Percentiles rank a stretch among this genome's conserved stretches.
phyloP scores from a whole-genome alignment of 768 basidiomycete genomes.

The Inosperma sp. region DNA sequence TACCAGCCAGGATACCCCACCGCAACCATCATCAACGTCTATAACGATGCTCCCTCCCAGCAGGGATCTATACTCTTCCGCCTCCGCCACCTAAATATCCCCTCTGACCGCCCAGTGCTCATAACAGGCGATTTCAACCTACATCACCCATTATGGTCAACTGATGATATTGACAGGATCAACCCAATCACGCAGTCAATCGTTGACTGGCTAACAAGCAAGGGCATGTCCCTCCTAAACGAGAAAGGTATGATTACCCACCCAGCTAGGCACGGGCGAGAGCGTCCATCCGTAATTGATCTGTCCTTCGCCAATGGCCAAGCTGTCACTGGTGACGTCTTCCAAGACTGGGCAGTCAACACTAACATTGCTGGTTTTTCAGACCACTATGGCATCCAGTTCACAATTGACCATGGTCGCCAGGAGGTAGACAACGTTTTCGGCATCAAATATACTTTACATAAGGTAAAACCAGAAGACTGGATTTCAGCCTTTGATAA shows the following conservation, averaged over 20 bases:
- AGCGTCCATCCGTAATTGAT: constrained; percentile 17
- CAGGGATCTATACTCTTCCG: not conserved
- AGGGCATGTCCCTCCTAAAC: constrained; percentile 15
- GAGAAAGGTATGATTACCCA: constrained; percentile 18
- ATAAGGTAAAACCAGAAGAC: constrained; percentile 15
- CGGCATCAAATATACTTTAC: constrained; percentile 16
- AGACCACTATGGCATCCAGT: constrained; percentile 20
- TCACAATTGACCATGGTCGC: constrained; percentile 14
- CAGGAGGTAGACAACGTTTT: constrained; percentile 16
- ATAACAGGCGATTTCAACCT: not conserved
- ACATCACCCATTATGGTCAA: constrained; percentile 10
- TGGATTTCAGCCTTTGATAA: constrained; percentile 14
- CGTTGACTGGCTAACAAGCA: constrained; percentile 15
- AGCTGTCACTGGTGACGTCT: constrained; percentile 8
- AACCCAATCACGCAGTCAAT: constrained; percentile 8
- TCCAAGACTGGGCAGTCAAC: constrained; percentile 20
- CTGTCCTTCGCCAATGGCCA: constrained; percentile 16
- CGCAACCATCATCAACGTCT: constrained; percentile 19
- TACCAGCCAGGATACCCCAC: constrained; percentile 12
- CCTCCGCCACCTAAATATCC: not conserved
- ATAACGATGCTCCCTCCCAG: constrained; percentile 16
- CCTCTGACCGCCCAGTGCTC: not conserved
- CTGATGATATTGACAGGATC: not conserved
- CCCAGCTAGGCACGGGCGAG: constrained; percentile 3
- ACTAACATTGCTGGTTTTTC: constrained; percentile 16